Evolutionary conservation across 1,139 yeast genomes (phyloP).

Genomic region (Lodderomyces beijingensis): DNA sequence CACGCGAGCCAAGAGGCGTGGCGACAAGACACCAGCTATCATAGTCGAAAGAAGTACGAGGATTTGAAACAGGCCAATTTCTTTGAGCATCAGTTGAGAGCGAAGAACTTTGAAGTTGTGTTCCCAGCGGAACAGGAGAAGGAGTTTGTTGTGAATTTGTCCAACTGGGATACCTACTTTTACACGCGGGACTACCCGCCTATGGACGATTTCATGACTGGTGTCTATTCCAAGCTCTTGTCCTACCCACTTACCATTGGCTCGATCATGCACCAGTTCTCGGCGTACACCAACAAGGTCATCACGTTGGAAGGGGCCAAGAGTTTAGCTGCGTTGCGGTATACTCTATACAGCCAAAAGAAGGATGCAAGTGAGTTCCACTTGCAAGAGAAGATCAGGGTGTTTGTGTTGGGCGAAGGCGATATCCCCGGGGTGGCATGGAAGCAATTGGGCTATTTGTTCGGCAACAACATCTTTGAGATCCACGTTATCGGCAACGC

Average conservation of each 20-base stretch:
- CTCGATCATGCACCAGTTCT: conserved; percentile 72
- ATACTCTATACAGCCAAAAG: conserved; percentile 68
- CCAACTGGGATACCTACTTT: conserved; percentile 88
- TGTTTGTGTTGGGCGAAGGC: conserved; percentile 88
- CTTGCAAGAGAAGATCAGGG: conserved; percentile 78
- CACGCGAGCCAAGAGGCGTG: conserved; percentile 90
- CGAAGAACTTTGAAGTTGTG: conserved; percentile 88
- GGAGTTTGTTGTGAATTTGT: conserved; percentile 74
- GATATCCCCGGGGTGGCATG: conserved; percentile 93
- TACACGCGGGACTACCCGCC: conserved; percentile 91
- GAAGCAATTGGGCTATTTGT: conserved; percentile 86
- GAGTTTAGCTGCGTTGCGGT: conserved; percentile 85
- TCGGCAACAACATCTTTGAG: conserved; percentile 80
- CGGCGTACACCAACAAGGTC: conserved; percentile 87
- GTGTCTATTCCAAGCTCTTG: conserved; percentile 91
- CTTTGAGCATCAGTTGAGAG: conserved; percentile 90
- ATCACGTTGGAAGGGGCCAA: conserved; percentile 87
- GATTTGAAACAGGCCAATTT: conserved; percentile 80
- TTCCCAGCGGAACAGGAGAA: conserved; percentile 79
- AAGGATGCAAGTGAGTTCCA: conserved; percentile 37
- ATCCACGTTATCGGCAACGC: conserved; percentile 75
- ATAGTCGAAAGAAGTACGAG: conserved; percentile 61
- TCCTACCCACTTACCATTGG: conserved; percentile 92
- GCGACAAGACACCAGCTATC: conserved; percentile 76
- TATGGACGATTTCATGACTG: conserved; percentile 94